phyloP scores from a whole-genome alignment of 2,329 filamentous ascomycete species.

The Beauveria brongniartii region DNA sequence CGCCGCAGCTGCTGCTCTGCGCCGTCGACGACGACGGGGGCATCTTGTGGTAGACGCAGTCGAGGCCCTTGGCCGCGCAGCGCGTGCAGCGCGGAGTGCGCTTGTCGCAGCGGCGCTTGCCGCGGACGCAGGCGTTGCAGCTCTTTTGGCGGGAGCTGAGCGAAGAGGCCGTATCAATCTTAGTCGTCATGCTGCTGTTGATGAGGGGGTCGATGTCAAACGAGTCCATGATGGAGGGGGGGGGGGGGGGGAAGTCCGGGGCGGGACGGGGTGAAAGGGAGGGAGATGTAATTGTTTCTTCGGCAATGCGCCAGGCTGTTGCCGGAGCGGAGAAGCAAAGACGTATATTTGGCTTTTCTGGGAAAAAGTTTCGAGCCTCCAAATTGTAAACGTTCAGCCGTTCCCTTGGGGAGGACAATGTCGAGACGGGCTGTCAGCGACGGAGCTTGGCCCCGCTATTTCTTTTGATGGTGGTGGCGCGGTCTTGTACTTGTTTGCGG shows the following conservation, averaged over 20 bases:
- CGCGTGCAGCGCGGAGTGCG: constrained; percentile 33
- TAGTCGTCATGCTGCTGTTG: constrained; percentile 15
- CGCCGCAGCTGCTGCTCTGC: neutral
- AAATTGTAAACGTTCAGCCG: too few relatives aligned
- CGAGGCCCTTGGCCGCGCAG: constrained; percentile 32
- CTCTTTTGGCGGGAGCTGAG: constrained; percentile 42
- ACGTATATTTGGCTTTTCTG: neutral
- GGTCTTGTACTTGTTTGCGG: too few relatives aligned
- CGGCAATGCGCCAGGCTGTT: neutral
- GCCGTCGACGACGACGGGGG: constrained; percentile 16
- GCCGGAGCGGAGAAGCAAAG: neutral
- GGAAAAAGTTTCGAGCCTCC: too few relatives aligned
- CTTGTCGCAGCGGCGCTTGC: constrained; percentile 42
- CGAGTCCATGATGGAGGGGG: constrained; percentile 2
- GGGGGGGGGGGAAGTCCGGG: neutral
- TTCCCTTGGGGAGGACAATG: too few relatives aligned
- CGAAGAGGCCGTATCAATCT: constrained; percentile 15
- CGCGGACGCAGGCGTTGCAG: constrained; percentile 39
- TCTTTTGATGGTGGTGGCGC: too few relatives aligned
- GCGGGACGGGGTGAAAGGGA: neutral
- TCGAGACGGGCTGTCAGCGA: too few relatives aligned
- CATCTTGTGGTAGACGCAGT: constrained; percentile 33
- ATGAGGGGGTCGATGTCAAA: constrained; percentile 16
- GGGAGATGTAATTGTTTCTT: too few relatives aligned
- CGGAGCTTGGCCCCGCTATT: too few relatives aligned